phyloP scores from a whole-genome alignment of 257 asterid genomes.

The Petunia axillaris region DNA sequence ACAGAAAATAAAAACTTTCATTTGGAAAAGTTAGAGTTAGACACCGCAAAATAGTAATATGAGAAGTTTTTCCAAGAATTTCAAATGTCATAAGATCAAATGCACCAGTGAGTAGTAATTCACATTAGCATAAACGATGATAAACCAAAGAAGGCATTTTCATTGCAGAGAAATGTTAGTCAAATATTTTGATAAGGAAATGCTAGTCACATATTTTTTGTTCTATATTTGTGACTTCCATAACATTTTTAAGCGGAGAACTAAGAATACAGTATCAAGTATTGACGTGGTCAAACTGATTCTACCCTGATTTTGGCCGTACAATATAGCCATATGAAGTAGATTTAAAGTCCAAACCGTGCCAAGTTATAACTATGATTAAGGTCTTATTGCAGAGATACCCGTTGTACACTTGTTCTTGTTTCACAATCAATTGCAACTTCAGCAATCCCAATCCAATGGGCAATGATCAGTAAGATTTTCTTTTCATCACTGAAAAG shows the following conservation, averaged over 20 bases:
- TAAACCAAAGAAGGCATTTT: not conserved
- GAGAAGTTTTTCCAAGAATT: not conserved
- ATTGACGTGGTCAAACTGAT: slow-evolving; percentile 1
- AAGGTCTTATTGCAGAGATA: not conserved
- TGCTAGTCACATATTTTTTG: not conserved
- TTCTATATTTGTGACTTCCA: not conserved
- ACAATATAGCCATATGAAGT: not conserved
- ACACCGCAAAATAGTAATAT: not conserved
- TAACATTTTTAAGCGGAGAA: not conserved
- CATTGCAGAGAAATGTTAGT: not conserved
- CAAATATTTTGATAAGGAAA: not conserved
- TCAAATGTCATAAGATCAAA: slow-evolving; percentile 3
- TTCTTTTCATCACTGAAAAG: not conserved
- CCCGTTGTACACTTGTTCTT: not conserved
- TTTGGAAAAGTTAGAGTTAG: slow-evolving; percentile 6
- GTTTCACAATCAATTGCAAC: not conserved
- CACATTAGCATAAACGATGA: not conserved
- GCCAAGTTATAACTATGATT: not conserved
- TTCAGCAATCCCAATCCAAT: not conserved
- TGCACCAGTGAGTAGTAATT: not conserved
- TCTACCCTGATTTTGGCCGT: not conserved
- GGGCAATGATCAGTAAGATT: not conserved
- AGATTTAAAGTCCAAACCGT: not conserved
- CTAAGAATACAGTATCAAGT: not conserved
- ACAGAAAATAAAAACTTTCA: not conserved